These are phyloP conservation scores for Tylopilus balloui DNA, from an alignment of 768 basidiomycete genomes.

Conservation along the genomic window DNA sequence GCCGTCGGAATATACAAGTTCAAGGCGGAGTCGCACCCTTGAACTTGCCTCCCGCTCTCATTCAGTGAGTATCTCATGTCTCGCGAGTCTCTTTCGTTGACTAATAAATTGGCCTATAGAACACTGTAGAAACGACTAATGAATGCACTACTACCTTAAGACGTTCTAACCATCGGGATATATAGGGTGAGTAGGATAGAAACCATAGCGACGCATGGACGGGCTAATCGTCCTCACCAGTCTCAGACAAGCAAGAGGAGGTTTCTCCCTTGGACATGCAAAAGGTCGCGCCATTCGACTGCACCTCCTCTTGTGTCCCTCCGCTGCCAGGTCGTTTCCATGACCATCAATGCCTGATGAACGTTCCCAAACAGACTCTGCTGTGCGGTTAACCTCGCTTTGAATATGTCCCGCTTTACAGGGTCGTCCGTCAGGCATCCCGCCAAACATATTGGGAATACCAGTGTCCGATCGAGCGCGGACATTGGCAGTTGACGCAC, in stretches of 20 bases:
- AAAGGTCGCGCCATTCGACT: conserved; percentile 58
- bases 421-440: conserved; percentile 71
- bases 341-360: conserved; percentile 51
- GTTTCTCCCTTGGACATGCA: conserved; percentile 30
- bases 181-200: conserved; percentile 20
- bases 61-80: background rate
- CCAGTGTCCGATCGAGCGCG: conserved; percentile 58
- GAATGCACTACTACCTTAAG: conserved; percentile 13
- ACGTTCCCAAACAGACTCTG: conserved; percentile 59
- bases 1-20: conserved; percentile 29
- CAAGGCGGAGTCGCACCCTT: background rate
- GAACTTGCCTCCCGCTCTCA: background rate
- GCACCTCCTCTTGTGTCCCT: conserved; percentile 50
- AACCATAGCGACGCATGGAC: background rate
- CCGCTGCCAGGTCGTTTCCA: conserved; percentile 69
- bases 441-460: conserved; percentile 71
- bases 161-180: conserved; percentile 5
- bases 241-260: conserved; percentile 30
- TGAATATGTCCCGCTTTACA: conserved; percentile 53
- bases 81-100: conserved; percentile 3
- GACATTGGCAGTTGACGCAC: conserved; percentile 53
- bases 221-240: conserved; percentile 3
- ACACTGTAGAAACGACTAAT: conserved; percentile 15
- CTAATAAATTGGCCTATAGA: conserved; percentile 7
- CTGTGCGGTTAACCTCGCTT: conserved; percentile 48